Base-by-base conservation (phyloP, 805 yeast species). In the Candida sanyiensis region DNA sequence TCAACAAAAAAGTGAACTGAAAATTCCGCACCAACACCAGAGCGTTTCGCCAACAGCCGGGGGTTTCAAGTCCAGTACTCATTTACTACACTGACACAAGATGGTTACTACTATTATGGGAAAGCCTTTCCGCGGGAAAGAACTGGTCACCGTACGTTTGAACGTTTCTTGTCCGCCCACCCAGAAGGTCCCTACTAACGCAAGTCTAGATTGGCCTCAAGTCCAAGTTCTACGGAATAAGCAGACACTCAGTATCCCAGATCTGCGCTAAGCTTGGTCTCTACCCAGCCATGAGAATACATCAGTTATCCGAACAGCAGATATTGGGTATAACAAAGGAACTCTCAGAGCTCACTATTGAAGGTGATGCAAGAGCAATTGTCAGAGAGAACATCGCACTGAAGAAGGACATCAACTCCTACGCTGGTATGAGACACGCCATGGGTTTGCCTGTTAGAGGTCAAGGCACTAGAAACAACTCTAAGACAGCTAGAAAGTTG, bases 251-350 rank as follows among this genome's bases (percentile, higher is more conserved):
- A 8, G 90, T 97, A 3, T 75, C 74, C 46, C 68, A 70, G 52
- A 69, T 93, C 38, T 88, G 96, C 59, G 80, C 97, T 28, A 86
- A 79, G 57, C 75, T 90, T 17, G 96, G 96, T 9, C 74, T 93
- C 43, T 90, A 89, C 56, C 97, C 97, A 33, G 70, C 74, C 58
- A 89, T 90, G 95, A 77, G 95, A 64, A 82, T 89, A 84, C 93
- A 85, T 59, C 95, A 93, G 62, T 73, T 93, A 27, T 69, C 83
- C 21, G 97, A 93, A 62, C 84, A 87, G 20, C 95, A 88, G 52
- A 72, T 88, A 32, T 73, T 90, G 75, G 77, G 83, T 25, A 69
- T 93, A 32, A 83, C 96, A 27, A 90, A 88, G 59, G 96, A 93
- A 59, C 69, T 93, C 35, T 77, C 94, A 1, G 82, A 77, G 28